Base-by-base conservation (phyloP, 1,284 basidiomycete genomes). In the Macrocystidia cucumis region DNA sequence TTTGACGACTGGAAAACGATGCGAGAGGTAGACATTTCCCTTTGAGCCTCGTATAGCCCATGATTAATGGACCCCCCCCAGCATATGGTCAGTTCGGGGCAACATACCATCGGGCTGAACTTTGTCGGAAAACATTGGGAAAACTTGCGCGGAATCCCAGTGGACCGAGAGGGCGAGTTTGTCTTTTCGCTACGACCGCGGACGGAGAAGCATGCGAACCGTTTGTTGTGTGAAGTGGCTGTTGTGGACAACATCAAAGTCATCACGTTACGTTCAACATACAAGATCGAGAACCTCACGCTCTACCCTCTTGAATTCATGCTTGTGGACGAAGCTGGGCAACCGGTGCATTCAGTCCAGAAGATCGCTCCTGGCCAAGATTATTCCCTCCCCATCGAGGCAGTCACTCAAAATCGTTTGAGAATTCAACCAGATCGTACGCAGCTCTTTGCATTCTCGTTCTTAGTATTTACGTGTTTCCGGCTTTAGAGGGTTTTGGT, bases 1-100 rank as follows among this genome's bases (percentile, higher is more conserved):
- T 98, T 99, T 51, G 92, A 98, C 54, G 95, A 98, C 51, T 95
- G 91, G 85, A 87, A 86, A 57, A 82, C 83, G 5, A 85, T 91
- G 64, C 81, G 96, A 54, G 96, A 99, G 66, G 91, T 90, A 51
- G 44, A 65, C 45, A 7, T 22, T 29, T 6, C 16, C 29, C 18
- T 35, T 14, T 11, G n/a, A n/a, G n/a, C n/a, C n/a, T n/a, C n/a
- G 19, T 14, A 7, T 22, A 37, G 31, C 32, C 38, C 14, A 42
- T 24, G 32, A 31, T 37, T 29, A 13, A n/a, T n/a, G n/a, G n/a
- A n/a, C n/a, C n/a, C n/a, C n/a, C n/a, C n/a, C n/a, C 46, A 93
- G 89, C 89, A 93, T 45, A 78, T 92, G 18, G 75, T 81, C 1
- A 72, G 82, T 1, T 76, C 80, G 9, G 76, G 78, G 20, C 83